These are phyloP conservation scores for Boletus rex-veris DNA, from an alignment of 768 basidiomycete genomes.

Conservation along the genomic window DNA sequence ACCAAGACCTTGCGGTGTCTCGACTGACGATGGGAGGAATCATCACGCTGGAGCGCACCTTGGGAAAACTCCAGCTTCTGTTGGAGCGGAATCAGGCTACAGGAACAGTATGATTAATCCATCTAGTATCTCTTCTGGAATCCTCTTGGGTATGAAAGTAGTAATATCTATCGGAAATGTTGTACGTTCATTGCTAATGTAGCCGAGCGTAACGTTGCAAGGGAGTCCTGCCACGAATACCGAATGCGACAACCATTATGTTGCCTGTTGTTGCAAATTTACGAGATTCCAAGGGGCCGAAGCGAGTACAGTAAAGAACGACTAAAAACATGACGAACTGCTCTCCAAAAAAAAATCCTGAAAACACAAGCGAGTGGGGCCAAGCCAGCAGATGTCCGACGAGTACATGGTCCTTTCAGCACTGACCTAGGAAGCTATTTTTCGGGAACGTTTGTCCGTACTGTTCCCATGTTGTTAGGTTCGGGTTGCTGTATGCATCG, in stretches of 20 bases:
- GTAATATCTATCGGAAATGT: slow-evolving; percentile 25
- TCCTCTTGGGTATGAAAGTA: slow-evolving; percentile 18
- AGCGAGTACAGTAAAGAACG: slow-evolving; percentile 20
- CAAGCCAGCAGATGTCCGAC: slow-evolving; percentile 4
- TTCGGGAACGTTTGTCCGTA: slow-evolving; percentile 68
- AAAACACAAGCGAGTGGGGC: slow-evolving; percentile 7
- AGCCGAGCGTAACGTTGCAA: slow-evolving; percentile 10
- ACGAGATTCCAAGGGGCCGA: not conserved
- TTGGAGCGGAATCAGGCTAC: slow-evolving; percentile 18
- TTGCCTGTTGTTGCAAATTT: slow-evolving; percentile 3
- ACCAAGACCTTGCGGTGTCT: slow-evolving; percentile 59
- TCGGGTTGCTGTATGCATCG: slow-evolving; percentile 80
- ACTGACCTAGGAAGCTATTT: slow-evolving; percentile 57
- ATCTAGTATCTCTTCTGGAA: slow-evolving; percentile 14
- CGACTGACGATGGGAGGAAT: slow-evolving; percentile 75
- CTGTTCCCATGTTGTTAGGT: slow-evolving; percentile 70
- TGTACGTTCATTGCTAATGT: slow-evolving; percentile 27
- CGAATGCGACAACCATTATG: slow-evolving; percentile 1
- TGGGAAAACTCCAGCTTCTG: slow-evolving; percentile 59
- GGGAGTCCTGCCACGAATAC: not conserved
- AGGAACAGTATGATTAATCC: slow-evolving; percentile 13
- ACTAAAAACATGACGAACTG: slow-evolving; percentile 14
- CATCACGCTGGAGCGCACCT: slow-evolving; percentile 71
- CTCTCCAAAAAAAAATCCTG: slow-evolving; percentile 15
- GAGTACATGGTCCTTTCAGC: slow-evolving; percentile 34